Evolutionary conservation across 2,329 filamentous ascomycete genomes (phyloP).

Genomic region (Fusarium hostae): DNA sequence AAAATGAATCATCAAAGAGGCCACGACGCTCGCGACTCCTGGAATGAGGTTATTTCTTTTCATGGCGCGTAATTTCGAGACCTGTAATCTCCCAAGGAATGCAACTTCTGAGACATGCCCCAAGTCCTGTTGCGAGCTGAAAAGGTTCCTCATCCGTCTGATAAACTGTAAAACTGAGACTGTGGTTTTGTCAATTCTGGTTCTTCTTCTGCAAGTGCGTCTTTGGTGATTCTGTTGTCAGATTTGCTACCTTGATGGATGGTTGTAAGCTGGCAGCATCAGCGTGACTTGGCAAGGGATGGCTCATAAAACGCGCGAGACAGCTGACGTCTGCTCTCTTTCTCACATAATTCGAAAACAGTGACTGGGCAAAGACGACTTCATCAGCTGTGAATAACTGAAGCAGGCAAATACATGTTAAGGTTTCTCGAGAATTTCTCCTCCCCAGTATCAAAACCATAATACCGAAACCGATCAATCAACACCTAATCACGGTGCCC

Average conservation of each 20-base stretch:
- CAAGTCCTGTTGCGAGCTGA: background rate
- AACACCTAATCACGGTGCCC: background rate
- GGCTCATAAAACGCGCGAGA: background rate
- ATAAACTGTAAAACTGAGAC: background rate
- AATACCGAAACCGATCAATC: background rate
- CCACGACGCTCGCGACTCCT: background rate
- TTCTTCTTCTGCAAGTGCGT: background rate
- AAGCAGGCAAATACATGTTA: background rate
- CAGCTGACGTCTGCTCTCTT: background rate
- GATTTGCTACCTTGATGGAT: background rate
- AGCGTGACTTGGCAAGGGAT: constrained; percentile 18
- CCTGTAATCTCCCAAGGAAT: constrained; percentile 34
- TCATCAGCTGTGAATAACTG: background rate
- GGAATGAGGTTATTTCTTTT: constrained; percentile 17
- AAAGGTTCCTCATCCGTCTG: background rate
- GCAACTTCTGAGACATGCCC: constrained; percentile 18
- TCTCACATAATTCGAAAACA: background rate
- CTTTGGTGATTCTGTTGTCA: background rate
- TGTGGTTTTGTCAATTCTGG: background rate
- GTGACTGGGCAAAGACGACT: background rate
- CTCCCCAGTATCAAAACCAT: background rate
- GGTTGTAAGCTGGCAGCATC: background rate
- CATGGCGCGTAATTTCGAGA: constrained; percentile 1
- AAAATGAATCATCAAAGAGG: background rate
- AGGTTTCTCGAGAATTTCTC: background rate